Evolutionary conservation across 108 stramenopile genomes (phyloP).

Genomic region (Nitzschia putrida): DNA sequence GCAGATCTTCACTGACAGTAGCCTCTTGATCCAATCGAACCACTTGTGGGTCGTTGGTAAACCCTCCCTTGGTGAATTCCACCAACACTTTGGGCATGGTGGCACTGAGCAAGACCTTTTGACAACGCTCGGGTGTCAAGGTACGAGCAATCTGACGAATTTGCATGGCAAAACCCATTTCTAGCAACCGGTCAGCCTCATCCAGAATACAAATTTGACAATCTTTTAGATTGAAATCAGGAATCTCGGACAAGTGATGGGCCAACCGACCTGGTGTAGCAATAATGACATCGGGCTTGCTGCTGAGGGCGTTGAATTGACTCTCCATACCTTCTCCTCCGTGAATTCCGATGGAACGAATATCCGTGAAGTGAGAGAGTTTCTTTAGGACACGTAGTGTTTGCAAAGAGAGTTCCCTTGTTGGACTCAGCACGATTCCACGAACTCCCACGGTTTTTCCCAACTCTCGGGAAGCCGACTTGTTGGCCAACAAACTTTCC

Average conservation of each 20-base stretch:
- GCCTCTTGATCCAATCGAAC: constrained; percentile 95
- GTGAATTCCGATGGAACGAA: constrained; percentile 79
- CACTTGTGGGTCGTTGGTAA: constrained; percentile 87
- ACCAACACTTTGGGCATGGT: constrained; percentile 95
- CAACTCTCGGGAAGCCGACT: not conserved
- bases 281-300: constrained; percentile 94
- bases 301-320: constrained; percentile 89
- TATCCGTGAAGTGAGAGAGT: constrained; percentile 75
- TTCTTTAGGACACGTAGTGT: constrained; percentile 83
- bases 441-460: constrained; percentile 31
- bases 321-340: constrained; percentile 97
- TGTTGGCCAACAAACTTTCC: constrained; percentile 64
- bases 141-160: constrained; percentile 71
- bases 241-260: constrained; percentile 95
- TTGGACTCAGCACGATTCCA: constrained; percentile 92
- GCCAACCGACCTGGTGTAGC: constrained; percentile 98
- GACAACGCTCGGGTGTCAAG: constrained; percentile 75
- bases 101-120: constrained; percentile 94
- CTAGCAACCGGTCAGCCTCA: constrained; percentile 98
- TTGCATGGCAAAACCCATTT: constrained; percentile 98
- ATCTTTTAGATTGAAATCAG: constrained; percentile 79
- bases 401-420: constrained; percentile 94
- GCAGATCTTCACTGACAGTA: constrained; percentile 89
- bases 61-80: constrained; percentile 97
- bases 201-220: constrained; percentile 93